Percentiles rank a stretch among this genome's conserved stretches.
phyloP scores from a whole-genome alignment of 2,329 filamentous ascomycete genomes.

The Macrophomina phaseolina region DNA sequence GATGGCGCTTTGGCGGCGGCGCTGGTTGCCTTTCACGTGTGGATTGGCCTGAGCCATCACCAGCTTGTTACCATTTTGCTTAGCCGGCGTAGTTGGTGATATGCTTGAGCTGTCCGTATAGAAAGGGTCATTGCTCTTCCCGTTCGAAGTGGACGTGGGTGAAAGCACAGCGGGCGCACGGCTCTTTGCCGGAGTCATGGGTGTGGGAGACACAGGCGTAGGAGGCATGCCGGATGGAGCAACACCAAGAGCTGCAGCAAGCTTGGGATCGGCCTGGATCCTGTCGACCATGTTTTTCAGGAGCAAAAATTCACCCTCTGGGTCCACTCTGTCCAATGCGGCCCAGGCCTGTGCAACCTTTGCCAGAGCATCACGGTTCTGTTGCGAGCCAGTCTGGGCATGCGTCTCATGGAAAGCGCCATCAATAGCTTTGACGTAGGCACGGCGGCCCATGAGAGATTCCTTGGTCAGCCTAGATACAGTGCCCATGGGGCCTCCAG shows the following conservation, averaged over 20 bases:
- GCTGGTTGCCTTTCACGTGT: conserved; percentile 73
- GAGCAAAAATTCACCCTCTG: conserved; percentile 86
- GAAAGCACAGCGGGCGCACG: conserved; percentile 25
- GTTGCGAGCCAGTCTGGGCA: conserved; percentile 72
- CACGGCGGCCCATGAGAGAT: conserved; percentile 77
- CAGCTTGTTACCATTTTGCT: conserved; percentile 60
- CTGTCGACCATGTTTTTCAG: conserved; percentile 78
- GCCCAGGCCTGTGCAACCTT: conserved; percentile 85
- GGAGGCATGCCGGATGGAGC: conserved; percentile 33
- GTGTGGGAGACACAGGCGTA: not conserved
- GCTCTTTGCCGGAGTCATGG: not conserved
- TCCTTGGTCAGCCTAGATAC: conserved; percentile 66
- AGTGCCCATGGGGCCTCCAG: conserved; percentile 44
- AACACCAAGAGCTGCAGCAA: conserved; percentile 56
- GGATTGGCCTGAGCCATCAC: conserved; percentile 82
- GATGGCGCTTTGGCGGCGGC: conserved; percentile 57
- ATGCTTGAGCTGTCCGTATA: conserved; percentile 32
- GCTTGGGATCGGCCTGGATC: conserved; percentile 71
- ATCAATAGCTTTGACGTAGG: conserved; percentile 82
- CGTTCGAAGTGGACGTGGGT: conserved; percentile 35
- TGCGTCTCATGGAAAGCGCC: conserved; percentile 83
- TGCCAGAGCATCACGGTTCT: conserved; percentile 84
- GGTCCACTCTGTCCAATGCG: conserved; percentile 82
- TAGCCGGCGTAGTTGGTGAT: not conserved
- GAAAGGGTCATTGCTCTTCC: conserved; percentile 35